Evolutionary conservation across 2,329 filamentous ascomycete genomes (phyloP).

Genomic region (Trichoderma pleuroti): DNA sequence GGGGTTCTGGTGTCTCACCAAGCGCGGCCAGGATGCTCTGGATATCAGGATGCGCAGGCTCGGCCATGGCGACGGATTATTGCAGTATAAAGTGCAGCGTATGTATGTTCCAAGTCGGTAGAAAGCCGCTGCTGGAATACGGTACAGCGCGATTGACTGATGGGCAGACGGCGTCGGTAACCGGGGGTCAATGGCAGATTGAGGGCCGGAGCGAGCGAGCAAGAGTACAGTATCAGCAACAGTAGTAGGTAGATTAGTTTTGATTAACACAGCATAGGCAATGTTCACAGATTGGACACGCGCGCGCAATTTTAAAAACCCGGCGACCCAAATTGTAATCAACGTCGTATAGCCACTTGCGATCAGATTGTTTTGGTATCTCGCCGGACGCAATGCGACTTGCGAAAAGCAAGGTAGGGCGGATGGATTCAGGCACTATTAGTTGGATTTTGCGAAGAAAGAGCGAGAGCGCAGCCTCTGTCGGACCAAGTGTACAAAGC

Average conservation of each 20-base stretch:
- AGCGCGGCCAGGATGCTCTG: conserved; percentile 49
- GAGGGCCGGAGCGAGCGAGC: not conserved
- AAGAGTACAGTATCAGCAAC: conserved; percentile 6
- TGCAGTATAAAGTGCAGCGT: not conserved
- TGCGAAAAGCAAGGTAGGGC: not conserved
- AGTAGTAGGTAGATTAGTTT: conserved; percentile 1
- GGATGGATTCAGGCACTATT: conserved; percentile 2
- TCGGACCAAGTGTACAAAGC: not conserved
- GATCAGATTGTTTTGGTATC: conserved; percentile 6
- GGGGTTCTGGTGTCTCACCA: conserved; percentile 34
- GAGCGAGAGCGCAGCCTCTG: not conserved
- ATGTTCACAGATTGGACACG: conserved; percentile 13
- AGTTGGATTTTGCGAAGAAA: not conserved
- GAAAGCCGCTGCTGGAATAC: not conserved
- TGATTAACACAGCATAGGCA: conserved; percentile 14
- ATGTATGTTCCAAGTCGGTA: not conserved
- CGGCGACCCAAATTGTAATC: not conserved
- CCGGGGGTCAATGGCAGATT: conserved; percentile 10
- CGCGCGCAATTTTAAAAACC: conserved; percentile 2
- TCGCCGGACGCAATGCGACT: conserved; percentile 6
- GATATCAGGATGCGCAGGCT: conserved; percentile 37
- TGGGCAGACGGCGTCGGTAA: not conserved
- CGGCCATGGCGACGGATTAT: conserved; percentile 32
- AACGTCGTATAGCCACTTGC: conserved; percentile 6
- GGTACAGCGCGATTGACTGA: conserved; percentile 5